A percentile compares a stretch with the other conserved stretches of the same genome.
Conservation (phyloP, 805 yeast genomes). For the Cyberlindnera misumaiensis region DNA sequence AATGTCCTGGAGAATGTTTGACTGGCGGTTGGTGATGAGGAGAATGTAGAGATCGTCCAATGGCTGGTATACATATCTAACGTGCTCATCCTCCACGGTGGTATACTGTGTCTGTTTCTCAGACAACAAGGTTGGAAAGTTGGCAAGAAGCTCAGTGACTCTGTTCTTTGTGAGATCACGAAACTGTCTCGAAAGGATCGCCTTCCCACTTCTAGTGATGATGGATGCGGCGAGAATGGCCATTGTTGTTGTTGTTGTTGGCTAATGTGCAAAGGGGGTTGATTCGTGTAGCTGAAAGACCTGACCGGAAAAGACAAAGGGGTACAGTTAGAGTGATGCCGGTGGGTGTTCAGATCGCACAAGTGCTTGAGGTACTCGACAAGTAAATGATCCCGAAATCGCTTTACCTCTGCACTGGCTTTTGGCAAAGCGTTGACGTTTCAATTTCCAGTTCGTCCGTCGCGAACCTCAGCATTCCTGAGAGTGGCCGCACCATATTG, state of each 20-base stretch:
- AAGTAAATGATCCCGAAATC: too few species aligned
- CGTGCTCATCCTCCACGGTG: conserved; percentile 85
- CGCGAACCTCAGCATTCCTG: too few species aligned
- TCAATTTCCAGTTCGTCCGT: too few species aligned
- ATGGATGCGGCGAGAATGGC: conserved; percentile 90
- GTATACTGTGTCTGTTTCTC: conserved; percentile 77
- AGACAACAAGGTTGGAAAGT: conserved; percentile 74
- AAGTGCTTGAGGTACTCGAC: too few species aligned
- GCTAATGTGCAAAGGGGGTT: not conserved
- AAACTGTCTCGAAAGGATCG: conserved; percentile 88
- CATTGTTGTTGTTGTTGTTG: conserved; percentile 28
- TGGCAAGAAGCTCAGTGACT: conserved; percentile 77
- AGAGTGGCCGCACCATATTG: too few species aligned
- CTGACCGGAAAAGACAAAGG: too few species aligned
- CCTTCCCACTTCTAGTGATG: conserved; percentile 89
- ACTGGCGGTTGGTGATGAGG: conserved; percentile 80
- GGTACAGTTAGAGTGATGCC: too few species aligned
- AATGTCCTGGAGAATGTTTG: conserved; percentile 90
- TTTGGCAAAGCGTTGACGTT: too few species aligned
- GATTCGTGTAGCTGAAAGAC: not conserved
- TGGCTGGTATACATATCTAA: conserved; percentile 93
- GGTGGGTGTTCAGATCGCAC: too few species aligned
- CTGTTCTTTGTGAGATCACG: conserved; percentile 77
- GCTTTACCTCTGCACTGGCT: too few species aligned
- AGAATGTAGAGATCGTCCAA: conserved; percentile 90